These are phyloP conservation scores for Coniochaeta hoffmannii DNA, from an alignment of 2,329 filamentous ascomycete genomes.

Conservation along the genomic window DNA sequence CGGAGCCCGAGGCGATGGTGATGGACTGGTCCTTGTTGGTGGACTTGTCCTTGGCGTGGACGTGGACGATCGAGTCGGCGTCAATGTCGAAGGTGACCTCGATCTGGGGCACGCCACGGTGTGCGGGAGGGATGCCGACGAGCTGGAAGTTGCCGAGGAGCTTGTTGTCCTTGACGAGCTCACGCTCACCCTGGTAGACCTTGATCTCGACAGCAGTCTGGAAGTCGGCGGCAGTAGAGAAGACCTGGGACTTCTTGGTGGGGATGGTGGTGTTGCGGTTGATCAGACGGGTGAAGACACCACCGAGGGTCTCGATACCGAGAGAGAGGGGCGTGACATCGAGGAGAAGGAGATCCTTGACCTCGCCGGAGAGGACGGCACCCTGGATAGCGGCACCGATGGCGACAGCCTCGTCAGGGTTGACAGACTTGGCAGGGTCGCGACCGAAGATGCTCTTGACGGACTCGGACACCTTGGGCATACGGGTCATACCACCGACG, in stretches of 20 bases:
- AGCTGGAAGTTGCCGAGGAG: constrained; percentile 98
- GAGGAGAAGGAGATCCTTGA: constrained; percentile 90
- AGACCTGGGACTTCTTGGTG: constrained; percentile 98
- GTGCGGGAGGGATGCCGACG: constrained; percentile 90
- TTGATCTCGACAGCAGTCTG: constrained; percentile 99
- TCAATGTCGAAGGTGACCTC: constrained; percentile 99
- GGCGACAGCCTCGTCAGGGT: constrained; percentile 96
- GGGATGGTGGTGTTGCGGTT: constrained; percentile 99
- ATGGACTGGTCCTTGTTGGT: constrained; percentile 99
- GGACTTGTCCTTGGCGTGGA: constrained; percentile 97
- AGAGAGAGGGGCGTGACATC: constrained; percentile 95
- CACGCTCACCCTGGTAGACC: constrained; percentile 99
- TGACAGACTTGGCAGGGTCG: constrained; percentile 95
- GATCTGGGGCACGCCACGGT: constrained; percentile 91
- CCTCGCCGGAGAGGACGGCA: constrained; percentile 92
- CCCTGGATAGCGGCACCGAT: constrained; percentile 97
- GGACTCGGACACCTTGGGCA: constrained; percentile 95
- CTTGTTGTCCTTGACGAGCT: constrained; percentile 98
- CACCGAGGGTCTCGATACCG: constrained; percentile 95
- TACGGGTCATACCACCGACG: constrained; percentile 98
- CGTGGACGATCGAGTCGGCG: constrained; percentile 94
- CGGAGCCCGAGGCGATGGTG: constrained; percentile 95
- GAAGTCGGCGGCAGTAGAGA: constrained; percentile 96
- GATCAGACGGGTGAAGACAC: constrained; percentile 96
- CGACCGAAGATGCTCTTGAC: constrained; percentile 96